Percentiles rank a stretch among this genome's conserved stretches.
These are phyloP conservation scores for Inga laurina DNA, from an alignment of 306 rosid species.

Conservation along the genomic window DNA sequence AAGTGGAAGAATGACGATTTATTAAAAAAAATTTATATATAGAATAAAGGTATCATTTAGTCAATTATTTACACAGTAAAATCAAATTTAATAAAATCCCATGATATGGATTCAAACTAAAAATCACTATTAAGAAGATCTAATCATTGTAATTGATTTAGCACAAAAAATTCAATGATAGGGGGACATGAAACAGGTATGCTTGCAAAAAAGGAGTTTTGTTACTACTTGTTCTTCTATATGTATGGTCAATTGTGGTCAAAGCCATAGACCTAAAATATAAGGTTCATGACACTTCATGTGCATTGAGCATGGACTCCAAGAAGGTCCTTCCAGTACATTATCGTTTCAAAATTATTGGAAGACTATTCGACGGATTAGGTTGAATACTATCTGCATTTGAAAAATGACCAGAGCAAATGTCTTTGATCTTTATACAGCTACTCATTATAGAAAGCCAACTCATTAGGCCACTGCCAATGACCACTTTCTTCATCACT, in stretches of 20 bases:
- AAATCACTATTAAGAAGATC: not conserved
- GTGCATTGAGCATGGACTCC: not conserved
- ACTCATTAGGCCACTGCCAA: slow-evolving; percentile 16
- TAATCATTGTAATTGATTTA: not conserved
- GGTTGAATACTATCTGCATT: not conserved
- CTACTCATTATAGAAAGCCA: not conserved
- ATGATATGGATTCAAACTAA: not conserved
- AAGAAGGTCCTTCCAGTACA: not conserved
- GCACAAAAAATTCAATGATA: not conserved
- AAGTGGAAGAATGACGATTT: not conserved
- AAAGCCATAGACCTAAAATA: not conserved
- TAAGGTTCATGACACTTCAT: not conserved
- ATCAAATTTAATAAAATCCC: not conserved
- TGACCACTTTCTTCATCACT: slow-evolving; percentile 20
- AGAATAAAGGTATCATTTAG: not conserved
- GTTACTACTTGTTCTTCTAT: not conserved
- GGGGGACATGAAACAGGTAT: not conserved
- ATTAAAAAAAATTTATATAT: not conserved
- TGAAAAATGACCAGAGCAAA: not conserved
- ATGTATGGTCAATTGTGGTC: not conserved
- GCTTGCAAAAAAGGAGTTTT: not conserved
- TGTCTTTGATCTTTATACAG: not conserved
- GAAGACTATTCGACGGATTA: not conserved
- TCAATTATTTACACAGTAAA: not conserved
- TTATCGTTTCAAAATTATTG: not conserved